Evolutionary conservation across 23 red algal genomes (phyloP), one percentile per base, ranked within the genome.

Genomic region (Gracilariopsis chorda): DNA sequence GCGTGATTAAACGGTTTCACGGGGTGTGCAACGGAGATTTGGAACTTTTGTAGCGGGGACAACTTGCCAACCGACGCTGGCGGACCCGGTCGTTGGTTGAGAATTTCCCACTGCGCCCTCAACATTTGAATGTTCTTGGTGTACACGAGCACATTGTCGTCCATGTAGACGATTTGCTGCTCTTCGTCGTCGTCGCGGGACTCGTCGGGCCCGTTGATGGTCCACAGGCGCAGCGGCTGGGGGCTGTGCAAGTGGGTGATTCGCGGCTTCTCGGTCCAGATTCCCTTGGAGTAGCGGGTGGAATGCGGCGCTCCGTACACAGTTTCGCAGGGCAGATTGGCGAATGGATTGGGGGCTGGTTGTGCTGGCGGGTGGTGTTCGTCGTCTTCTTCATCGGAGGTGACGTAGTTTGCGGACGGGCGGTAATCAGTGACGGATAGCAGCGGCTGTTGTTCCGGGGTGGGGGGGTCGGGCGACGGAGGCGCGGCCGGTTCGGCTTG

Each of bases 151-250:
- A 17, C 9, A 23, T 44, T 36, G 17, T 73, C 67, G 28, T 46
- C 67, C 67, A 24, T 73, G 19, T 24, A 25, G 37, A 73, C 12
- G 20, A 21, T 19, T n/a, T 73, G 39, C 4, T 36, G 39, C 32
- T 46, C 39, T 44, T 25, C 39, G 9, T 46, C 3, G n/a, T 73
- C 67, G 37, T 73, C 67, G 40, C 28, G 47, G 40, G 28, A 9
- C 29, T 73, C 67, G 47, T 73, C 32, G 42, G 67, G 67, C 9
- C 67, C 67, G 37, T 25, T 73, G 40, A 73, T 73, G 42, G 67
- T 24, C 67, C 67, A 73, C 8, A 17, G 47, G 12, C 67, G 39
- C 4, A 73, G 67, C 17, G 1, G 42, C 20, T 27, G 28, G 37
- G 67, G 67, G 67, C n/a, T 73, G 42, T 73, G 39, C 1, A 73